Base-by-base conservation (phyloP, 768 basidiomycete genomes). In the Rubroboletus pulcherrimus region DNA sequence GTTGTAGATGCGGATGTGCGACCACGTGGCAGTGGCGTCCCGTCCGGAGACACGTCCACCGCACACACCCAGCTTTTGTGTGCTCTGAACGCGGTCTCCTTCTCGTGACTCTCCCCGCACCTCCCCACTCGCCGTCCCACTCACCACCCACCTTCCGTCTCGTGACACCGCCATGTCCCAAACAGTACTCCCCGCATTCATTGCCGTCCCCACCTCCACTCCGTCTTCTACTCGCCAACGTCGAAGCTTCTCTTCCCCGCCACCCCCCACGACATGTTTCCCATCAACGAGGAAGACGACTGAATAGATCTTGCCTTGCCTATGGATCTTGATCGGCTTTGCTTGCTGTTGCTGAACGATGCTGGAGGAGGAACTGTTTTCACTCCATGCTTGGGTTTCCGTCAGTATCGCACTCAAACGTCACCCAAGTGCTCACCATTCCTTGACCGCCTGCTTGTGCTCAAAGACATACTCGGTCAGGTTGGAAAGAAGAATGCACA, bases 31-130 rank as follows among this genome's bases (percentile, higher is more conserved):
- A 11, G 14, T 15, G 3, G 35, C 24, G 24, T 35, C 35, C 9
- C 38, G n/a, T 4, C n/a, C 7, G 38, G 17, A 1, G 38, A 39
- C 1, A 39, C 5, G 4, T 9, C 38, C n/a, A 39, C 38, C 7
- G 1, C 38, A 1, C 4, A 9, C 38, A 38, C 38, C n/a, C 3
- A n/a, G n/a, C 0, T 4, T 0, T 0, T 8, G 7, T 38, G 38
- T n/a, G 17, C n/a, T 38, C n/a, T 4, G 38, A 38, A 9, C 4
- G 7, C 4, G n/a, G 2, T n/a, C 33, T 12, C 12, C 7, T 17
- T 38, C 6, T 7, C 17, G 15, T 9, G 7, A 7, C 8, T 38
- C n/a, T 38, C 38, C 38, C 9, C 3, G 9, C 5, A 12, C 35
- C 35, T 15, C 6, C 5, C 35, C 35, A 9, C 30, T 30, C 7